Base-by-base conservation (phyloP, 768 basidiomycete species). In the Leccinum truebloodii region DNA sequence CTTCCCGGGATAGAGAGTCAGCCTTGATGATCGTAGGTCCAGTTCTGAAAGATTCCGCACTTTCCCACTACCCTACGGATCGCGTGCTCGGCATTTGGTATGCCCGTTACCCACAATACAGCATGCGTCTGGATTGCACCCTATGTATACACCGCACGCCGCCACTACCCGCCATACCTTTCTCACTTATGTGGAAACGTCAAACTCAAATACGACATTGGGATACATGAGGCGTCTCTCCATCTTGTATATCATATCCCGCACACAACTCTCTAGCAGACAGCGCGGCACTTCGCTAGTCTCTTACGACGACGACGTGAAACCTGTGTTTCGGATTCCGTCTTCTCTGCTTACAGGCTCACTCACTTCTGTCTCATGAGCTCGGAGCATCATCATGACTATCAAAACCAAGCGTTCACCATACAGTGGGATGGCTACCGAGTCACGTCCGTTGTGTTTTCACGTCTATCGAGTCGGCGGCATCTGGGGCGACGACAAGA, bases 401-500 rank as follows among this genome's bases (percentile, higher is more conserved):
- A 49, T 59, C 48, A 59, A 48, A 52, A 48, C 46, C 28, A 55
- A 22, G 54, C 52, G 3, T 32, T 53, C 59, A 10, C 18, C 41
- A 44, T 44, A 10, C 41, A n/a, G 41, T n/a, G 41, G 9, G n/a
- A 65, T 58, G 64, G 8, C 39, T 14, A 37, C 24, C 22, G 59
- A 60, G 18, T 26, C 57, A 8, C 52, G 13, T 26, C 60, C 69
- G 5, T 24, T 65, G 58, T 65, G 62, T 52, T 55, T 74, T 13
- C 73, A 74, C 41, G 59, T 74, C 53, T 74, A 74, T 55, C 67
- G 71, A 1, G 55, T 63, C 10, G 74, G 74, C 0, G 59, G 70
- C 18, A 56, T 74, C 14, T 71, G 71, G 61, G 55, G 67, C 20
- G 69, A 75, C 24, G 68, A 72, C 57, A 73, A 60, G 59, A 58